Evolutionary conservation across 73 alveolate genomes (phyloP).

Genomic region (Effrenium voratum): DNA sequence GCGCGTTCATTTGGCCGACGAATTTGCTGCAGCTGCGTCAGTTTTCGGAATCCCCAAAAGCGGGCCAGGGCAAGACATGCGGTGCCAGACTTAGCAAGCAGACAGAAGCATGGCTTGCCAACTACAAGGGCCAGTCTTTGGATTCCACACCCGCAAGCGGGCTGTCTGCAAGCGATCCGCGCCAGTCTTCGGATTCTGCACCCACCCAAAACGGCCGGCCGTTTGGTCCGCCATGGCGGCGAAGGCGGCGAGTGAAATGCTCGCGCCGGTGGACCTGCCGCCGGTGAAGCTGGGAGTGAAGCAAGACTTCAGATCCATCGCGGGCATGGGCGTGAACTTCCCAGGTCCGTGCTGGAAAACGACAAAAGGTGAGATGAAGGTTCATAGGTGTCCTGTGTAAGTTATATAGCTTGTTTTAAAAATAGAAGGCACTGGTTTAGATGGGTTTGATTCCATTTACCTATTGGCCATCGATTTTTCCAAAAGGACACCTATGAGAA

Average conservation of each 20-base stretch:
- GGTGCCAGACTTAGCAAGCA: no score
- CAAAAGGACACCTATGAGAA: not conserved
- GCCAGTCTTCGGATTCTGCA: no score
- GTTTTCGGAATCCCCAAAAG: no score
- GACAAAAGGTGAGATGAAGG: not conserved
- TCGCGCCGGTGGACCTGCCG: constrained; percentile 7
- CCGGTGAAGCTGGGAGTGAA: constrained; percentile 16
- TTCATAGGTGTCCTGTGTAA: not conserved
- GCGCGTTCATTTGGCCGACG: no score
- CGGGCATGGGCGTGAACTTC: constrained; percentile 67
- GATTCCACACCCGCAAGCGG: no score
- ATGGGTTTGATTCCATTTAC: not conserved
- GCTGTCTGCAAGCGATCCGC: no score
- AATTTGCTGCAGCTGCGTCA: no score
- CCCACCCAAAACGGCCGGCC: no score
- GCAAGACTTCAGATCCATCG: constrained; percentile 44
- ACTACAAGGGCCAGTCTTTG: no score
- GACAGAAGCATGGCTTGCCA: no score
- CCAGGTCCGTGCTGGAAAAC: constrained; percentile 45
- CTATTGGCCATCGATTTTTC: not conserved
- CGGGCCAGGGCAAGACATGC: no score
- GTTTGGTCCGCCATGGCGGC: no score
- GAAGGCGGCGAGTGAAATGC: not conserved
- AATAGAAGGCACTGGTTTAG: not conserved
- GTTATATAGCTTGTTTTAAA: not conserved